Evolutionary conservation across 2,329 filamentous ascomycete species (phyloP).

Genomic region (Epichloe sylvatica): DNA sequence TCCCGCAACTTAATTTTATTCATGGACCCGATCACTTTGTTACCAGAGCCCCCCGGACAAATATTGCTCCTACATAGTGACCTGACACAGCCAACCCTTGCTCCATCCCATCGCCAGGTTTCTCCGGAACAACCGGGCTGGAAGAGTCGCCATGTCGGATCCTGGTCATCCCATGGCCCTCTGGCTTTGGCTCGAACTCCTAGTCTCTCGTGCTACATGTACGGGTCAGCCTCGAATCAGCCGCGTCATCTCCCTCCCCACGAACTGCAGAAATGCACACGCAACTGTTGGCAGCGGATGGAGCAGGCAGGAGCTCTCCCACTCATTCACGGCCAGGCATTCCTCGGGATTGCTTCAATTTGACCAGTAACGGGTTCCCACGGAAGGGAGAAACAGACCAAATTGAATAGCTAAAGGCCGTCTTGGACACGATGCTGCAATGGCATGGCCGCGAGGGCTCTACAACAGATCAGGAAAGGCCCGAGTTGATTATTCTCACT

Average conservation of each 20-base stretch:
- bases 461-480: constrained; percentile 37
- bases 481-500: constrained; percentile 65
- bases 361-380: constrained; percentile 55
- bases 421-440: constrained; percentile 57
- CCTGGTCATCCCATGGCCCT: constrained; percentile 47
- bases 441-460: constrained; percentile 59
- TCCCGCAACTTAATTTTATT: neutral
- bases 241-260: constrained; percentile 31
- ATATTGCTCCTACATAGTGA: too few relatives aligned
- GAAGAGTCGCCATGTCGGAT: constrained; percentile 31
- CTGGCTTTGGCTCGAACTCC: constrained; percentile 63
- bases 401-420: constrained; percentile 41
- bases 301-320: constrained; percentile 22
- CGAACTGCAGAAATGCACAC: constrained; percentile 35
- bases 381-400: constrained; percentile 46
- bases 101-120: neutral
- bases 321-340: constrained; percentile 30
- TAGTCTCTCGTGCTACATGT: constrained; percentile 48
- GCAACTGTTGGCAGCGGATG: constrained; percentile 27
- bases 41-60: too few relatives aligned
- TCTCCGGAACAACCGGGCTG: neutral
- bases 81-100: too few relatives aligned
- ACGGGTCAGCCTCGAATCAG: constrained; percentile 25
- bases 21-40: too few relatives aligned
- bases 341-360: constrained; percentile 68